Percentiles rank a stretch among this genome's conserved stretches.
Conservation (phyloP, 768 basidiomycete species). For the Gloeopeniophorella convolvens region DNA sequence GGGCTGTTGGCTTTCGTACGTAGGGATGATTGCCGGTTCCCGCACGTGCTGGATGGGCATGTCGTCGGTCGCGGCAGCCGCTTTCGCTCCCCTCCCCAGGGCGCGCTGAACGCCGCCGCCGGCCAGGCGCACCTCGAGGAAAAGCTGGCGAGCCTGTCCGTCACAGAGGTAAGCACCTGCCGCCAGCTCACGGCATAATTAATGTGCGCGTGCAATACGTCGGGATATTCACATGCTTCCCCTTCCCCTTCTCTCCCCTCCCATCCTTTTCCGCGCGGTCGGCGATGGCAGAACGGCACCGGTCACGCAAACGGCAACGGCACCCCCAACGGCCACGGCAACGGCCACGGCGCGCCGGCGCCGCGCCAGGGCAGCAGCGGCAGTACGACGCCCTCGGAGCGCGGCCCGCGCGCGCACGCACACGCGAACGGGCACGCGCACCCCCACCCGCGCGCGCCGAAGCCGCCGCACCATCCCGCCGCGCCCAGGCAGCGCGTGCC, state of each 20-base stretch:
- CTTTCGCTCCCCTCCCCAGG: slow-evolving; percentile 32
- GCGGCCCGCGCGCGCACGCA: slow-evolving; percentile 26
- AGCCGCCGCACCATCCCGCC: too few relatives aligned
- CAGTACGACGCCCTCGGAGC: slow-evolving; percentile 26
- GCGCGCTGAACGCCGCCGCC: slow-evolving; percentile 26
- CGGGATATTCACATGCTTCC: slow-evolving; percentile 7
- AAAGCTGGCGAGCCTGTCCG: slow-evolving; percentile 14
- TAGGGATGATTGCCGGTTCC: slow-evolving; percentile 83
- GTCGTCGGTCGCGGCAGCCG: slow-evolving; percentile 40
- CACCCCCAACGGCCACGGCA: too few relatives aligned
- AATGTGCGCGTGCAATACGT: too few relatives aligned
- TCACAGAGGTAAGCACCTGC: slow-evolving; percentile 20
- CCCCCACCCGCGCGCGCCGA: too few relatives aligned
- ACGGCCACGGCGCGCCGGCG: too few relatives aligned
- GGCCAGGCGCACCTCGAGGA: slow-evolving; percentile 21
- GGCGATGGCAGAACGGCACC: slow-evolving; percentile 11
- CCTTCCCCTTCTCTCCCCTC: background rate
- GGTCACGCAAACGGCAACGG: too few relatives aligned
- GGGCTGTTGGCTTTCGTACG: background rate
- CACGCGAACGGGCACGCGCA: slow-evolving; percentile 27
- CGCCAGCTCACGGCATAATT: background rate
- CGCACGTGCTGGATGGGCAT: slow-evolving; percentile 64
- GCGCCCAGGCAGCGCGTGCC: slow-evolving; percentile 72
- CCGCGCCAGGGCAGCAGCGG: slow-evolving; percentile 48
- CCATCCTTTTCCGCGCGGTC: too few relatives aligned